A percentile compares a stretch with the other conserved stretches of the same genome.
Evolutionary conservation across 768 basidiomycete species (phyloP).

Genomic region (Mrakia frigida): DNA sequence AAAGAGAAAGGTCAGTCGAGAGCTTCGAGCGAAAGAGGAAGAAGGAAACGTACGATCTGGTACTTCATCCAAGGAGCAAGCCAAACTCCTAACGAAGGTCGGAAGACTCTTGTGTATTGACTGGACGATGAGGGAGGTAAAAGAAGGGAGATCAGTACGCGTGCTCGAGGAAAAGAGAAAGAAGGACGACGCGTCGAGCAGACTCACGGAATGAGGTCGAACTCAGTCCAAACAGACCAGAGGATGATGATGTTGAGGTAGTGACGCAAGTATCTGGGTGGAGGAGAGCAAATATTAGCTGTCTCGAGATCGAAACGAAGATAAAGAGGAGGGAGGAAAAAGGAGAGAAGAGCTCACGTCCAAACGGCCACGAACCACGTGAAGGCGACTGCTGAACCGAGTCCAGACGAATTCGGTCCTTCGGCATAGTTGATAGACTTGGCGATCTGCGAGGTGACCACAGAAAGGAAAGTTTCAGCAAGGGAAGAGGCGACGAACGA

Average conservation of each 20-base stretch:
- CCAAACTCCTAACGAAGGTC: constrained; percentile 61
- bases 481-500: neutral
- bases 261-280: constrained; percentile 79
- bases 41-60: constrained; percentile 43
- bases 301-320: neutral
- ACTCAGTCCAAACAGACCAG: constrained; percentile 79
- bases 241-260: constrained; percentile 81
- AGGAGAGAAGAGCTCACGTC: constrained; percentile 57
- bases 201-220: constrained; percentile 62
- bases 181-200: neutral
- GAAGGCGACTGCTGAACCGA: constrained; percentile 61
- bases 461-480: neutral
- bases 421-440: constrained; percentile 86
- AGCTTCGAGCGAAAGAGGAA: neutral
- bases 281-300: neutral
- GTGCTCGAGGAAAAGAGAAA: neutral
- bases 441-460: constrained; percentile 53
- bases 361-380: constrained; percentile 63
- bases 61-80: constrained; percentile 51
- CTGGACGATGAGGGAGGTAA: constrained; percentile 42
- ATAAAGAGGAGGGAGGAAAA: neutral
- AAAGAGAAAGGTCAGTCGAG: neutral
- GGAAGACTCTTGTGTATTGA: constrained; percentile 56
- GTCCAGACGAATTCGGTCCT: constrained; percentile 28
- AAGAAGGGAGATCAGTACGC: neutral